Conservation (phyloP, 306 rosid genomes). For the Luffa aegyptiaca region DNA sequence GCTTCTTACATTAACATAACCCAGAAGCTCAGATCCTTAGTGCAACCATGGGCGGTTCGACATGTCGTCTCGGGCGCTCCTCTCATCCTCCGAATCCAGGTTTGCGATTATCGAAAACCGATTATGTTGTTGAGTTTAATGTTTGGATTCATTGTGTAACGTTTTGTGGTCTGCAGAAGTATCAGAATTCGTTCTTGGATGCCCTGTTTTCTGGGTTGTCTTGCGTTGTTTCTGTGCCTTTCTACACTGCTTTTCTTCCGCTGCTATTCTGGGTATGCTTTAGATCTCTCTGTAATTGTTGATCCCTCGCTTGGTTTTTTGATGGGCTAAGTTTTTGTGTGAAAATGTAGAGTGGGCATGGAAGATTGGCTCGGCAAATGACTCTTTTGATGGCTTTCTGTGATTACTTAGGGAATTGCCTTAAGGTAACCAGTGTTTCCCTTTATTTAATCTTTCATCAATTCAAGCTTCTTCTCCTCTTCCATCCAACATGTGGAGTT, state of each 20-base stretch:
- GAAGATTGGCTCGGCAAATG: constrained; percentile 93
- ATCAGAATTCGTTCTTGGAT: constrained; percentile 49
- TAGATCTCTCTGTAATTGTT: neutral
- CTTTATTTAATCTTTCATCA: neutral
- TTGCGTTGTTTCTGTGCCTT: constrained; percentile 84
- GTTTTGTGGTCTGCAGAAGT: constrained; percentile 33
- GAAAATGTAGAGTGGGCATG: constrained; percentile 77
- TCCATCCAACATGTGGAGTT: neutral
- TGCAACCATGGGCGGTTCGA: constrained; percentile 59
- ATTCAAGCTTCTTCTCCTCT: constrained; percentile 2
- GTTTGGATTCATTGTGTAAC: neutral
- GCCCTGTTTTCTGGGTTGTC: constrained; percentile 62
- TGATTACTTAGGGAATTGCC: constrained; percentile 74
- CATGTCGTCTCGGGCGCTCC: constrained; percentile 50
- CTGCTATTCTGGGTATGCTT: constrained; percentile 75
- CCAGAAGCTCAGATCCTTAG: constrained; percentile 59
- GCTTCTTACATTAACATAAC: constrained; percentile 60
- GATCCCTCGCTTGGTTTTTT: neutral
- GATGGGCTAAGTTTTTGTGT: neutral
- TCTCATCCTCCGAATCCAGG: constrained; percentile 74
- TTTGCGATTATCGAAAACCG: neutral
- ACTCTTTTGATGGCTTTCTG: constrained; percentile 91
- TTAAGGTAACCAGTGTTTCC: constrained; percentile 42
- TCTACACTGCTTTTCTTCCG: constrained; percentile 95
- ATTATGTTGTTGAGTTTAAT: neutral